Conservation (phyloP, 495 filamentous ascomycete genomes). For the Lentithecium fluviatile region DNA sequence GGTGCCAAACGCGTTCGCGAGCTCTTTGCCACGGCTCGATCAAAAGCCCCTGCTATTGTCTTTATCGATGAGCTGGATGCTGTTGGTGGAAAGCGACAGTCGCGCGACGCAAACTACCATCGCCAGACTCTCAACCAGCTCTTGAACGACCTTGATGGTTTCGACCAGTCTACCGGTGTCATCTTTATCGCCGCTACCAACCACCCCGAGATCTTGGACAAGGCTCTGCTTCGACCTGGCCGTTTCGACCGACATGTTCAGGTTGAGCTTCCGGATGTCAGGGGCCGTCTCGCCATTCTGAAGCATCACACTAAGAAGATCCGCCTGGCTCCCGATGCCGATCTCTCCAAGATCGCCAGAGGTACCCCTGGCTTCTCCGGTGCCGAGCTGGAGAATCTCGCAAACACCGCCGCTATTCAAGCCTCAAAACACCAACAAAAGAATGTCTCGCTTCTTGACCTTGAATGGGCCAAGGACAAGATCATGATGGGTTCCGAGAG, state of each 20-base stretch:
- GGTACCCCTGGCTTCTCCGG: conserved; percentile 91
- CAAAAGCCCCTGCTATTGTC: conserved; percentile 90
- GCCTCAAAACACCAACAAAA: conserved; percentile 75
- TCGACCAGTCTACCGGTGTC: conserved; percentile 88
- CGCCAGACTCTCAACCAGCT: conserved; percentile 98
- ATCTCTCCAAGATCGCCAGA: conserved; percentile 75
- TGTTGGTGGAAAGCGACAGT: conserved; percentile 90
- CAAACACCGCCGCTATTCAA: conserved; percentile 92
- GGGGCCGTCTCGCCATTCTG: conserved; percentile 86
- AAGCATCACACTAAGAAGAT: conserved; percentile 89
- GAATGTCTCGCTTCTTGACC: conserved; percentile 72
- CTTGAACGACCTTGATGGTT: conserved; percentile 96
- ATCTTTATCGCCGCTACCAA: conserved; percentile 96
- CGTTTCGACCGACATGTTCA: conserved; percentile 90
- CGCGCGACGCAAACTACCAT: conserved; percentile 90
- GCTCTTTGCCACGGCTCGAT: conserved; percentile 82
- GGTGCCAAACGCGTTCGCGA: conserved; percentile 97
- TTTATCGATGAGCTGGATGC: conserved; percentile 99
- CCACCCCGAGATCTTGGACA: conserved; percentile 90
- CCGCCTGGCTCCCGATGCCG: conserved; percentile 72
- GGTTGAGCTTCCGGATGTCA: conserved; percentile 91
- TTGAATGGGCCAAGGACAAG: conserved; percentile 98
- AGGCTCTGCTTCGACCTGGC: conserved; percentile 88
- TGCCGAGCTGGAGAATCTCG: conserved; percentile 91
- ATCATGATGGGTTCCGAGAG: conserved; percentile 96